Conservation (phyloP, 2,329 filamentous ascomycete genomes). For the Phialemoniopsis sp. region DNA sequence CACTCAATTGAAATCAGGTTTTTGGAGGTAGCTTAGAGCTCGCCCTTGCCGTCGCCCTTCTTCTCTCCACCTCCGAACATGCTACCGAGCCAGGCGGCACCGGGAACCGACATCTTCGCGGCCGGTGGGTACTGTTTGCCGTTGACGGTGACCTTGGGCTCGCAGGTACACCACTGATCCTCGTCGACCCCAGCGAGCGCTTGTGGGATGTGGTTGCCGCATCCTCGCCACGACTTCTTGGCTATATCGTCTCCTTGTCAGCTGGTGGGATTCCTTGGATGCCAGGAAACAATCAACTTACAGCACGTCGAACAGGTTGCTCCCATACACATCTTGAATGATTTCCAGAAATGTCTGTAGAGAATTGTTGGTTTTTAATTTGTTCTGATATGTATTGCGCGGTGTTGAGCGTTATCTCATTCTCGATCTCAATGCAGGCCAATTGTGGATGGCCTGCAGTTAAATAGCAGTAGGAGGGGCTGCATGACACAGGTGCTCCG, state of each 20-base stretch:
- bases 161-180: conserved; percentile 43
- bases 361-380: conserved; percentile 1
- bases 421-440: no score
- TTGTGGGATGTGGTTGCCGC: conserved; percentile 39
- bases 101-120: conserved; percentile 31
- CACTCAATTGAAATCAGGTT: no score
- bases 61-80: conserved; percentile 15
- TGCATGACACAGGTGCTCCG: no score
- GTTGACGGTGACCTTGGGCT: conserved; percentile 34
- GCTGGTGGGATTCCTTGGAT: neutral
- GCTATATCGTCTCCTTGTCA: conserved; percentile 20
- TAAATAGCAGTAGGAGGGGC: no score
- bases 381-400: neutral
- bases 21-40: conserved; percentile 4
- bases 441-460: no score
- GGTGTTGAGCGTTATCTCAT: no score
- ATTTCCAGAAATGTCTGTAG: neutral
- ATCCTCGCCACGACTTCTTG: conserved; percentile 45
- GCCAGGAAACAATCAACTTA: conserved; percentile 16
- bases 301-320: conserved; percentile 36
- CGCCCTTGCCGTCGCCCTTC: conserved; percentile 3
- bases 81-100: conserved; percentile 29
- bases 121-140: conserved; percentile 42
- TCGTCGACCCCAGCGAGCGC: conserved; percentile 39
- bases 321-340: conserved; percentile 32